These are phyloP conservation scores for Acacia concinna DNA, from an alignment of 331 rosid genomes.

Conservation along the genomic window DNA sequence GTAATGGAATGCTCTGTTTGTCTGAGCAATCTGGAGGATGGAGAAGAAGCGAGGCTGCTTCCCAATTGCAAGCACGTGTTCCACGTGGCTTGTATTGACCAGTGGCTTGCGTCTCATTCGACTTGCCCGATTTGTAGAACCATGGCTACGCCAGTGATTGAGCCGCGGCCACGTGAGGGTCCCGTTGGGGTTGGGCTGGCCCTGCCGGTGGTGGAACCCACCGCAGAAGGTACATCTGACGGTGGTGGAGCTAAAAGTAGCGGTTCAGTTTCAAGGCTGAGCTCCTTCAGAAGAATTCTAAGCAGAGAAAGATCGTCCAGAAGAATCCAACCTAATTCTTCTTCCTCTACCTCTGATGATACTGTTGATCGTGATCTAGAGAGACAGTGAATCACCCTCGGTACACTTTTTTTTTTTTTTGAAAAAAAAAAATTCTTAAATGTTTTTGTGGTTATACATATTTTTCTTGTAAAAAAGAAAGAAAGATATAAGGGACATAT, in stretches of 20 bases:
- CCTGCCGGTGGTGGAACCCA: constrained; percentile 20
- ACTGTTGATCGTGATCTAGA: constrained; percentile 62
- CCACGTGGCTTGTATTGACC: constrained; percentile 47
- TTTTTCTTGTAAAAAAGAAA: not conserved
- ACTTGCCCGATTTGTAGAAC: constrained; percentile 56
- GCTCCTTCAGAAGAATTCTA: constrained; percentile 77
- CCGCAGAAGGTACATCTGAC: constrained; percentile 41
- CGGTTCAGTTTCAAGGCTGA: constrained; percentile 53
- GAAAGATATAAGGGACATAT: not conserved
- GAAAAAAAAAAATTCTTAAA: not conserved
- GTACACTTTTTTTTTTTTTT: not conserved
- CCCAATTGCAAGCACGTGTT: constrained; percentile 53
- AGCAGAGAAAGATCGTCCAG: constrained; percentile 62
- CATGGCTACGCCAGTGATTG: constrained; percentile 43
- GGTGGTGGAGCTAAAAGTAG: constrained; percentile 28
- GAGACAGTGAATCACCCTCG: constrained; percentile 45
- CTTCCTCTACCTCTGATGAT: constrained; percentile 36
- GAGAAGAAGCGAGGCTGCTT: constrained; percentile 37
- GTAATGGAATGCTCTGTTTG: constrained; percentile 67
- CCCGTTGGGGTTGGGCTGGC: constrained; percentile 31
- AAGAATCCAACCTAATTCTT: constrained; percentile 50
- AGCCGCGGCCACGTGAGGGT: constrained; percentile 60
- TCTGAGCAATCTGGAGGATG: constrained; percentile 42
- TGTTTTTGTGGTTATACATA: not conserved
- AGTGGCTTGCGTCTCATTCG: constrained; percentile 48